Evolutionary conservation across 2,329 filamentous ascomycete species (phyloP).

Genomic region (Pseudocercospora fijiensis): DNA sequence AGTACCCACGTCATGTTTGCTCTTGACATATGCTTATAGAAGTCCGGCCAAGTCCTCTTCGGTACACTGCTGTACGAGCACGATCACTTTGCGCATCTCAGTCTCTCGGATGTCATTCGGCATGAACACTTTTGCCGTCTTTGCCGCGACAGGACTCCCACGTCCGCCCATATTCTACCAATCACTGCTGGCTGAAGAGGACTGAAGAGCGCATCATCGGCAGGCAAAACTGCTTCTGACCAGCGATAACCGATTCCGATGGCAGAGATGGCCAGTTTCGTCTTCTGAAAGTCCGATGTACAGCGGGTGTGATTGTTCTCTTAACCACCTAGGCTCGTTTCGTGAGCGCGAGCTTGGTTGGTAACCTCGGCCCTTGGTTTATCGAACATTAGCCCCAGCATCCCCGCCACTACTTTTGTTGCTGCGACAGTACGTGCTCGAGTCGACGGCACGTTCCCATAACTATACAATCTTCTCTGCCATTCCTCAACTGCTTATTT

Average conservation of each 20-base stretch:
- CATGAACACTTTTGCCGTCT: not conserved
- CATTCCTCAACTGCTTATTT: not conserved
- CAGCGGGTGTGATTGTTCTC: no score
- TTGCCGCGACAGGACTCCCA: slow-evolving; percentile 10
- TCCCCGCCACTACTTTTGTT: slow-evolving; percentile 15
- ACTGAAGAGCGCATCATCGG: not conserved
- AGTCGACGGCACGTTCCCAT: slow-evolving; percentile 16
- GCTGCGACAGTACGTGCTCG: slow-evolving; percentile 17
- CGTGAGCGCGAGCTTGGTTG: not conserved
- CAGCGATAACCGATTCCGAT: not conserved
- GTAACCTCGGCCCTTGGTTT: slow-evolving; percentile 18
- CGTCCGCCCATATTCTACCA: not conserved
- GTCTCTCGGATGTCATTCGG: not conserved
- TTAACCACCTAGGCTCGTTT: not conserved
- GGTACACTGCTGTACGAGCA: slow-evolving; percentile 4
- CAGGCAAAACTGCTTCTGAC: not conserved
- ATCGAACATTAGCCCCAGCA: slow-evolving; percentile 12
- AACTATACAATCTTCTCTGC: not conserved
- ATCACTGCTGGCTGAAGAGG: slow-evolving; percentile 1
- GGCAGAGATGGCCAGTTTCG: not conserved
- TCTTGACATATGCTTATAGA: not conserved
- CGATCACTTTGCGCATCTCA: not conserved
- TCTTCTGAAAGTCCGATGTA: not conserved
- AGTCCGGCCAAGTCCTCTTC: not conserved
- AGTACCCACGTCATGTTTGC: not conserved